A percentile compares a stretch with the other conserved stretches of the same genome.
Evolutionary conservation across 2,329 filamentous ascomycete species (phyloP).

Genomic region (Endocalyx cinctus): DNA sequence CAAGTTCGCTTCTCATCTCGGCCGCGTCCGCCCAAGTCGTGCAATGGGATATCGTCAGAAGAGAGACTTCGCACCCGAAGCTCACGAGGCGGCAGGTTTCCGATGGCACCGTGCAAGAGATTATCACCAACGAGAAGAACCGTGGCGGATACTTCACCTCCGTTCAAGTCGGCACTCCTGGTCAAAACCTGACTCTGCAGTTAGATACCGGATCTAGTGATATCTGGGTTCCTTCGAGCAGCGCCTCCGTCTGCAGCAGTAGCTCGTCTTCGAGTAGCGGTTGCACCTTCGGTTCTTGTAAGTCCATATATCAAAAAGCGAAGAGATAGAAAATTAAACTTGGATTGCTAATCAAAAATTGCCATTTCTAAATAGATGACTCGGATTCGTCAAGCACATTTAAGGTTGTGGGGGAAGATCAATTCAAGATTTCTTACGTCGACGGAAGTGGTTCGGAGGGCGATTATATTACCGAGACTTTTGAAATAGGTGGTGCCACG

Average conservation of each 20-base stretch:
- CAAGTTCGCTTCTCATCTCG: constrained; percentile 23
- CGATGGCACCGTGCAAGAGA: constrained; percentile 33
- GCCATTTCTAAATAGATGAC: constrained; percentile 34
- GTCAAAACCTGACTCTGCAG: constrained; percentile 52
- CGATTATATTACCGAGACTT: constrained; percentile 55
- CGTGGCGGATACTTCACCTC: constrained; percentile 53
- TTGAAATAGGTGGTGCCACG: constrained; percentile 47
- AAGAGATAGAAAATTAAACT: no score
- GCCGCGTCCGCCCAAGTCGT: constrained; percentile 33
- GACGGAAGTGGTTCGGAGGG: constrained; percentile 53
- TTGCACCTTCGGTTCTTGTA: constrained; percentile 44
- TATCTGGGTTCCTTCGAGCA: constrained; percentile 51
- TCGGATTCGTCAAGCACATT: constrained; percentile 42
- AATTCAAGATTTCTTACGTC: constrained; percentile 58
- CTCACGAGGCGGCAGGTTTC: constrained; percentile 36
- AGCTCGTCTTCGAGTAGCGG: constrained; percentile 15
- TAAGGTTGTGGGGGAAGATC: constrained; percentile 32
- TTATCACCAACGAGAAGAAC: constrained; percentile 39
- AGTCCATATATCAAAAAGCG: no score
- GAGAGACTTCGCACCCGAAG: constrained; percentile 20
- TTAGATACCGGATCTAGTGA: constrained; percentile 64
- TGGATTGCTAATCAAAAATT: no score
- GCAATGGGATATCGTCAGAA: constrained; percentile 44
- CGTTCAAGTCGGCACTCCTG: constrained; percentile 52
- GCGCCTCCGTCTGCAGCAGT: constrained; percentile 34